Conservation (phyloP, 1,284 basidiomycete species). For the Sutorius eximius region DNA sequence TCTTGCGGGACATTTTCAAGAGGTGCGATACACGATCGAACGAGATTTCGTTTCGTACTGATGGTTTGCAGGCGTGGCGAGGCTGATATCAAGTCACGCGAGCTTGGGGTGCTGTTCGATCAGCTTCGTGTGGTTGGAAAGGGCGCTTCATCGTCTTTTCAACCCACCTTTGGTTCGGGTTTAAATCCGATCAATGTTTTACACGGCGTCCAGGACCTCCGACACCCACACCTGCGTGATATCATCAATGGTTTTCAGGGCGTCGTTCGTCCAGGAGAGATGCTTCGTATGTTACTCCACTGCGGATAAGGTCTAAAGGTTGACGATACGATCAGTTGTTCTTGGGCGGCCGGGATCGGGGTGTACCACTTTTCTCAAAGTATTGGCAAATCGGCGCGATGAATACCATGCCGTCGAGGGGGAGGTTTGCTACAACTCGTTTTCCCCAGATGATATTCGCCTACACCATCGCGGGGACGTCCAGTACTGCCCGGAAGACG, state of each 20-base stretch:
- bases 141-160: conserved; percentile 38
- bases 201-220: conserved; percentile 25
- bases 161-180: conserved; percentile 42
- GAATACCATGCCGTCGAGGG: conserved; percentile 66
- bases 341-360: conserved; percentile 70
- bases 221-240: conserved; percentile 44
- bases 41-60: background rate
- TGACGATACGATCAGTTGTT: conserved; percentile 43
- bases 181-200: conserved; percentile 39
- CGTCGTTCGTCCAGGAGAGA: conserved; percentile 57
- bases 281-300: conserved; percentile 46
- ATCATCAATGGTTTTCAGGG: conserved; percentile 53
- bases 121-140: conserved; percentile 39
- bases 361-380: conserved; percentile 74
- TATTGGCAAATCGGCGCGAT: conserved; percentile 63
- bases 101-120: conserved; percentile 39
- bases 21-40: conserved; percentile 18
- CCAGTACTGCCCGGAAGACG: conserved; percentile 69
- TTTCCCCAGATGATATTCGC: conserved; percentile 52
- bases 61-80: conserved; percentile 24
- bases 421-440: conserved; percentile 65
- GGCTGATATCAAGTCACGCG: conserved; percentile 32
- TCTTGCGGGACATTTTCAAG: conserved; percentile 29
- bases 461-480: conserved; percentile 66
- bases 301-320: background rate